Evolutionary conservation across 805 yeast genomes (phyloP).

Genomic region (Danielia oregonensis): DNA sequence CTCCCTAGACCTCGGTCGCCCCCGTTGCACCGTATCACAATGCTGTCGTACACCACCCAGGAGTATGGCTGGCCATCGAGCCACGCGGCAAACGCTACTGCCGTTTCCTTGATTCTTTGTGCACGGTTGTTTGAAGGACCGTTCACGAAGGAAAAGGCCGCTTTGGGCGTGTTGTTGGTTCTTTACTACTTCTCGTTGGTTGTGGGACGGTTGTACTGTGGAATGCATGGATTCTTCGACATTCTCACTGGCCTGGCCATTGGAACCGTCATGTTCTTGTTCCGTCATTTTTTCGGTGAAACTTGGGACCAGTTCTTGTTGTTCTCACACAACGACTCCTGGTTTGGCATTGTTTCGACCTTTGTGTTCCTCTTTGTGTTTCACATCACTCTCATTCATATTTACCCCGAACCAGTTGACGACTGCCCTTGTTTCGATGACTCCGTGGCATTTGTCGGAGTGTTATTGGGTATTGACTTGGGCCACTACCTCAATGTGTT

Average conservation of each 20-base stretch:
- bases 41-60: conserved; percentile 84
- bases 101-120: conserved; percentile 55
- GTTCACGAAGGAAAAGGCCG: background rate
- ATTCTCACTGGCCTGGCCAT: conserved; percentile 59
- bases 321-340: conserved; percentile 17
- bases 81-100: conserved; percentile 92
- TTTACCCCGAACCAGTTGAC: conserved; percentile 83
- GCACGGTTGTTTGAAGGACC: conserved; percentile 6
- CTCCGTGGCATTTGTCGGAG: conserved; percentile 89
- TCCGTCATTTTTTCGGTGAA: conserved; percentile 40
- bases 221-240: conserved; percentile 95
- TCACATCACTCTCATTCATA: conserved; percentile 51
- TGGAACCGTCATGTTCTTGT: conserved; percentile 53
- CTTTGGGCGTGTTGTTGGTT: conserved; percentile 15
- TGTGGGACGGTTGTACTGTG: conserved; percentile 85
- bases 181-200: conserved; percentile 64
- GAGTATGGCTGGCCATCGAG: conserved; percentile 96
- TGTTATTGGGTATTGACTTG: conserved; percentile 70
- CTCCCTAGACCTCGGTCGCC: conserved; percentile 92
- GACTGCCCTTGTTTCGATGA: conserved; percentile 97
- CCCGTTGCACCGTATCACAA: conserved; percentile 83
- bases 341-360: conserved; percentile 25
- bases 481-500: conserved; percentile 49
- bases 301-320: conserved; percentile 47
- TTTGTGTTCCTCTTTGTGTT: conserved; percentile 35